Evolutionary conservation across 1,284 basidiomycete genomes (phyloP), one percentile per base, ranked within the genome.

Genomic region (Gymnopus androsaceus): DNA sequence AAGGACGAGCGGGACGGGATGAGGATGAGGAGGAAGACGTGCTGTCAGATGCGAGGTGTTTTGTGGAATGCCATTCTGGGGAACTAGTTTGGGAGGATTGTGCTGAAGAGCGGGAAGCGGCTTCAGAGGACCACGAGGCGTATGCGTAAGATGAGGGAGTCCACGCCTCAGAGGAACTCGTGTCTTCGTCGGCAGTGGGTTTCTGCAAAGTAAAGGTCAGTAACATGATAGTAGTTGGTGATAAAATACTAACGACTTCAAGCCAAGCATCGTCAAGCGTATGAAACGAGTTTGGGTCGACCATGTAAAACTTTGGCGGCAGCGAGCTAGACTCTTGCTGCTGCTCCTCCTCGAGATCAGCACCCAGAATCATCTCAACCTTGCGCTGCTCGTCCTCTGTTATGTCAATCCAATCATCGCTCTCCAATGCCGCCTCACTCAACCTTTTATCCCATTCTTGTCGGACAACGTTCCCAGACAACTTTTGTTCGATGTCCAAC

Each of bases 341-440:
- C 37, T 40, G 33, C 14, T 36, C 51, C 37, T 55, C 58, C n/a
- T 59, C 58, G 47, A 55, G 48, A 31, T 58, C 59, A 7, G 48
- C 59, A 15, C 54, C 59, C 17, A 61, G 49, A 27, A 61, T 48
- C 51, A 42, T 54, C 54, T 56, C 53, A 3, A 61, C 59, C 14
- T 52, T 53, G 4, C 42, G 30, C 51, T 56, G 52, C 28, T 61
- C 59, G 14, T 47, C 46, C 30, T 49, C 33, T 14, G 54, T 58
- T 36, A 61, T 56, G 44, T 61, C 54, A 12, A 53, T 30, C 59
- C 59, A 61, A 36, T 61, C 59, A n/a, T 58, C 45, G 23, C 36
- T 50, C n/a, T 27, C 25, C 5, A 61, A 44, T 14, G 54, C 51
- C 4, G 56, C 59, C 11, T 51, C 40, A 7, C 28, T 21, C 7